Evolutionary conservation across 768 basidiomycete genomes (phyloP), one percentile per base, ranked within the genome.

Genomic region (Mycena vitilis): DNA sequence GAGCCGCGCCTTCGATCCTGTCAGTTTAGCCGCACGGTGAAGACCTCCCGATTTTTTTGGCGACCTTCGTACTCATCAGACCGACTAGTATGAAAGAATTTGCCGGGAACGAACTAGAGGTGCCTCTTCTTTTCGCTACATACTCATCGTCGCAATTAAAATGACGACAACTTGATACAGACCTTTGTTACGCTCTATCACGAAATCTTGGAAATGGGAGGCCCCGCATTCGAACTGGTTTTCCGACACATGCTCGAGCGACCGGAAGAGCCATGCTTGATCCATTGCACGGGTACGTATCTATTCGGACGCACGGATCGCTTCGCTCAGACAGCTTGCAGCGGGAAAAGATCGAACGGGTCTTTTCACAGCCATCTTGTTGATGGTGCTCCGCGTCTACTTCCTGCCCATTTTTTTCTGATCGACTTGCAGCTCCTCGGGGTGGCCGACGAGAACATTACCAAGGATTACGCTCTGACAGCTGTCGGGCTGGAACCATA

Each of bases 331-430:
- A 1, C 20, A n/a, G 40, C 9, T 9, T 56, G 1, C 60, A 84
- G 82, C 77, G 23, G 85, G 84, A 84, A 85, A 67, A 83, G 30
- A 85, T 73, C 71, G 84, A 37, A 83, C 83, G 6, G 83, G 82
- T 5, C 60, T 83, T 13, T 77, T 82, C 63, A 75, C 77, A 11
- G 81, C 81, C 20, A 62, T 82, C 12, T 71, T 83, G 11, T 72
- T 82, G 45, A 71, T 78, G 64, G 30, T 49, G 34, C 53, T 37
- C 16, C 61, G 18, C 40, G 20, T 23, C 37, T 30, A 3, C 38
- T 36, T 48, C 25, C 42, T 44, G 16, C 56, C 48, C 18, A 13
- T 20, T 37, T 16, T 63, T 45, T 22, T 25, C 57, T 10, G 55
- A 49, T 56, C 34, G 51, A 7, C 2, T 45, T 16, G 42, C 58